Percentiles rank a stretch among this genome's conserved stretches.
Conservation (phyloP, 2,329 filamentous ascomycete genomes). For the Emydomyces testavorans region DNA sequence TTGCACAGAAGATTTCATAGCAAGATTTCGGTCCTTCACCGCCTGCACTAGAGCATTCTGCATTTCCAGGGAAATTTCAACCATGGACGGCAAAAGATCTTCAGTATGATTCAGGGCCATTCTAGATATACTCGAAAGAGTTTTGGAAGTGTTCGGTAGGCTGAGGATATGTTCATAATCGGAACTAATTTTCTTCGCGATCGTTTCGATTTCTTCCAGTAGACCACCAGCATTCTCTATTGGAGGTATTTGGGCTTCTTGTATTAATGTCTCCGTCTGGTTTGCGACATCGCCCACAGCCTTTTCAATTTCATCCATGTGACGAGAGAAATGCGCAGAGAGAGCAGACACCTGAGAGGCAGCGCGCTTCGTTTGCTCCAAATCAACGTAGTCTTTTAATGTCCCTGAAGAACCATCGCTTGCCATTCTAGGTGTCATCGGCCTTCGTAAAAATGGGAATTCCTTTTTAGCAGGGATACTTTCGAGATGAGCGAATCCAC, state of each 20-base stretch:
- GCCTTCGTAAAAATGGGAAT: slow-evolving; percentile 32
- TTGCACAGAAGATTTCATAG: slow-evolving; percentile 53
- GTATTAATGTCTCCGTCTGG: slow-evolving; percentile 37
- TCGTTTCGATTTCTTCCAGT: slow-evolving; percentile 71
- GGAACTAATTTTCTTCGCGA: slow-evolving; percentile 74
- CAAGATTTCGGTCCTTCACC: slow-evolving; percentile 55
- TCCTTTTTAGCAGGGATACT: slow-evolving; percentile 36
- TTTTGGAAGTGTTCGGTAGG: slow-evolving; percentile 56
- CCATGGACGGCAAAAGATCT: slow-evolving; percentile 50
- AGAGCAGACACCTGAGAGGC: slow-evolving; percentile 52
- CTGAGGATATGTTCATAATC: slow-evolving; percentile 69
- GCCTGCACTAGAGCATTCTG: slow-evolving; percentile 39
- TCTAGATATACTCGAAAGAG: slow-evolving; percentile 50
- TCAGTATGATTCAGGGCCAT: slow-evolving; percentile 53
- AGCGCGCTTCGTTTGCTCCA: slow-evolving; percentile 59
- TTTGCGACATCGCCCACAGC: slow-evolving; percentile 49
- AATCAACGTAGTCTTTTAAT: slow-evolving; percentile 64
- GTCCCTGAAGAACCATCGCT: slow-evolving; percentile 44
- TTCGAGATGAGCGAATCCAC: slow-evolving; percentile 28
- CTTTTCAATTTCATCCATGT: slow-evolving; percentile 51
- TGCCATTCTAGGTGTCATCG: slow-evolving; percentile 32
- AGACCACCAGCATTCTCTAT: slow-evolving; percentile 56
- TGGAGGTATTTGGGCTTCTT: slow-evolving; percentile 40
- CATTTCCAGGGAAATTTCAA: slow-evolving; percentile 46
- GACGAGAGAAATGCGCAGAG: slow-evolving; percentile 48